phyloP scores from a whole-genome alignment of 805 yeast species.

The Saccharomycopsis sp. region DNA sequence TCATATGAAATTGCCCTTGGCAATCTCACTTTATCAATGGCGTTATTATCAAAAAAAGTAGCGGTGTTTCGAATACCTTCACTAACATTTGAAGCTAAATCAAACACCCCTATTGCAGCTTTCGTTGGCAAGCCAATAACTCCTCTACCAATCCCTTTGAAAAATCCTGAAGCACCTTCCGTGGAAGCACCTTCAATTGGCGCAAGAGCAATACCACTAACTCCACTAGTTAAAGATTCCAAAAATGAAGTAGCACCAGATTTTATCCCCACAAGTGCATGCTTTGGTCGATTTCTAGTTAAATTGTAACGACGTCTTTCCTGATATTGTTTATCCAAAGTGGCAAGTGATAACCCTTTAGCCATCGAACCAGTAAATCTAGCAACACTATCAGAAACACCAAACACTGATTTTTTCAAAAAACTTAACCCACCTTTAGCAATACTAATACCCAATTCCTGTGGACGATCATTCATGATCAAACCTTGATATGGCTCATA shows the following conservation, averaged over 20 bases:
- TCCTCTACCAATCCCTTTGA: slow-evolving; percentile 92
- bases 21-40: slow-evolving; percentile 70
- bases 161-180: slow-evolving; percentile 87
- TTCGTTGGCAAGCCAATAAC: slow-evolving; percentile 94
- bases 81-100: slow-evolving; percentile 84
- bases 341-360: slow-evolving; percentile 85
- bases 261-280: slow-evolving; percentile 77
- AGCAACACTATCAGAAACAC: slow-evolving; percentile 88
- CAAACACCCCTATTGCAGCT: slow-evolving; percentile 92
- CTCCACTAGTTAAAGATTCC: slow-evolving; percentile 80
- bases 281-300: slow-evolving; percentile 72
- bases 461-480: slow-evolving; percentile 89
- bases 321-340: slow-evolving; percentile 81
- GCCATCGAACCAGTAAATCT: slow-evolving; percentile 92
- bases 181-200: slow-evolving; percentile 86
- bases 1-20: slow-evolving; percentile 73
- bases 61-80: slow-evolving; percentile 93
- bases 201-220: slow-evolving; percentile 82
- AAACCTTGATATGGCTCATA: slow-evolving; percentile 97
- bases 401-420: slow-evolving; percentile 89
- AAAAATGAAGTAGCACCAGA: slow-evolving; percentile 85
- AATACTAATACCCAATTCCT: slow-evolving; percentile 87
- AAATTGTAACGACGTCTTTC: slow-evolving; percentile 68
- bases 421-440: slow-evolving; percentile 96
- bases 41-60: slow-evolving; percentile 76